A percentile compares a stretch with the other conserved stretches of the same genome.
Evolutionary conservation across 2,329 filamentous ascomycete genomes (phyloP).

Genomic region (Byssothecium circinans): DNA sequence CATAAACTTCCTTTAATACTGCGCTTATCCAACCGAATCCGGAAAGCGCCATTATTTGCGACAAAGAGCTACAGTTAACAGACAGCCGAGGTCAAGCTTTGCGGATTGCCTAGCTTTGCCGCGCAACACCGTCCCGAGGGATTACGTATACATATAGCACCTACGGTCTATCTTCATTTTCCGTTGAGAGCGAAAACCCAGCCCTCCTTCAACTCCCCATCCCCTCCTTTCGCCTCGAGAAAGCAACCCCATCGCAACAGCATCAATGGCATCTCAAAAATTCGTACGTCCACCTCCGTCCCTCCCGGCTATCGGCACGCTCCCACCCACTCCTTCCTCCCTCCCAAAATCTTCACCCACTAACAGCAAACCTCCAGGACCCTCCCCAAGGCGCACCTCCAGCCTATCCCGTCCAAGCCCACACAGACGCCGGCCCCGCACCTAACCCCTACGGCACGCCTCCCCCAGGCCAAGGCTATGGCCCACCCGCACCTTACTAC

Average conservation of each 20-base stretch:
- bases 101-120: slow-evolving; percentile 24
- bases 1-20: background rate
- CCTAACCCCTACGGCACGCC: slow-evolving; percentile 18
- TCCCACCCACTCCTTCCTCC: slow-evolving; percentile 1
- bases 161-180: background rate
- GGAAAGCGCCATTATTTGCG: background rate
- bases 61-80: background rate
- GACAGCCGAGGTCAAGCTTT: too few relatives aligned
- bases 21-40: background rate
- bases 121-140: slow-evolving; percentile 17
- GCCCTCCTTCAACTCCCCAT: slow-evolving; percentile 1
- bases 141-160: background rate
- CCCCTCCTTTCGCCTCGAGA: background rate
- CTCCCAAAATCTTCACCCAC: slow-evolving; percentile 8
- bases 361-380: slow-evolving; percentile 14
- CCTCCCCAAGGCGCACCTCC: slow-evolving; percentile 33
- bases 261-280: slow-evolving; percentile 24
- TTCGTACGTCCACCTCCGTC: slow-evolving; percentile 29
- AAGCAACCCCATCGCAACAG: background rate
- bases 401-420: slow-evolving; percentile 37
- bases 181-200: background rate
- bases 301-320: background rate
- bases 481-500: slow-evolving; percentile 26
- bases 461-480: slow-evolving; percentile 21
- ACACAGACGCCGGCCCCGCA: slow-evolving; percentile 32